Evolutionary conservation across 768 basidiomycete genomes (phyloP).

Genomic region (Auricularia cornea): DNA sequence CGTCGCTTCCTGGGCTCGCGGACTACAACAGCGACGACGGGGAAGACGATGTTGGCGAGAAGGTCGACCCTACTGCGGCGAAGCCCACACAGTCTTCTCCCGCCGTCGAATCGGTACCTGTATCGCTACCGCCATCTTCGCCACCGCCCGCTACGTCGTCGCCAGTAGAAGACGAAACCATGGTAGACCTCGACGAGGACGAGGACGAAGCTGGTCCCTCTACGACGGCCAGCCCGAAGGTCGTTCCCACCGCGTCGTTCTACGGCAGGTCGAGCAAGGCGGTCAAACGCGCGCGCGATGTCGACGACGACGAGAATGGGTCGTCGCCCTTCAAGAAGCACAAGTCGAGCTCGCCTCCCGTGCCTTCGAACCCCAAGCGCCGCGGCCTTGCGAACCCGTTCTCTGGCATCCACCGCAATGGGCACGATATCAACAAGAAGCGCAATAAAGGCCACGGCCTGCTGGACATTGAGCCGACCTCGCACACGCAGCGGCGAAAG

Average conservation of each 20-base stretch:
- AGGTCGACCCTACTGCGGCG: background rate
- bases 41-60: conserved; percentile 6
- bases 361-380: background rate
- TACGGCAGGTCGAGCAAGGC: background rate
- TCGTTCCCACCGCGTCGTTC: conserved; percentile 41
- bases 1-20: background rate
- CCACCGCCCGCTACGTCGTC: background rate
- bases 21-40: background rate
- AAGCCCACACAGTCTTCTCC: background rate
- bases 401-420: background rate
- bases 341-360: conserved; percentile 3
- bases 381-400: background rate
- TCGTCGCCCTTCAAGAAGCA: conserved; percentile 19
- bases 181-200: conserved; percentile 10
- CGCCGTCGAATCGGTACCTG: background rate
- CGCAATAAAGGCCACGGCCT: background rate
- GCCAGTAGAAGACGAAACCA: background rate
- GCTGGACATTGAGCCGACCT: background rate
- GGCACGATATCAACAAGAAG: background rate
- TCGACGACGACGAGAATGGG: background rate
- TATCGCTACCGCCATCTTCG: background rate
- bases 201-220: conserved; percentile 41
- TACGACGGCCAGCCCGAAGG: conserved; percentile 44
- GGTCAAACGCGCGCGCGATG: background rate
- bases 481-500: background rate